These are phyloP conservation scores for Arthrobotrys entomopaga DNA, from an alignment of 2,329 filamentous ascomycete species.

Conservation along the genomic window DNA sequence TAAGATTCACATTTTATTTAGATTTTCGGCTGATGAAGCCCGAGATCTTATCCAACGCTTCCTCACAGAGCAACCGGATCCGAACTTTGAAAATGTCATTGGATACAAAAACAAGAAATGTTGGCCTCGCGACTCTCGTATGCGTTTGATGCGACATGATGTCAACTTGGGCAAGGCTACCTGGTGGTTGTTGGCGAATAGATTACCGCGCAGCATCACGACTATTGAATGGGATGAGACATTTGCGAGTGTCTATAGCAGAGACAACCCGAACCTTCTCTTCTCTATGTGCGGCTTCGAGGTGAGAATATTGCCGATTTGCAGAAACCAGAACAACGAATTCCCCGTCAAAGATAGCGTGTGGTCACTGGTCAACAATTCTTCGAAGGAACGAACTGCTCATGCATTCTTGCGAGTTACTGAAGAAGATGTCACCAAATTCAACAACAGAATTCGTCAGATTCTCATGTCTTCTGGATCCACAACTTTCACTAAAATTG, in stretches of 20 bases:
- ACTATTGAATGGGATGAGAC: slow-evolving; percentile 99
- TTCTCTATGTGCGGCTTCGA: slow-evolving; percentile 99
- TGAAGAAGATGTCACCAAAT: slow-evolving; percentile 97
- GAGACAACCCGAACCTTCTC: slow-evolving; percentile 94
- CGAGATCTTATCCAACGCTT: slow-evolving; percentile 96
- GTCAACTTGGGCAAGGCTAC: slow-evolving; percentile 97
- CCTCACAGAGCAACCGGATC: slow-evolving; percentile 96
- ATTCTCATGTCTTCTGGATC: slow-evolving; percentile 99
- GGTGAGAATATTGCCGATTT: slow-evolving; percentile 94
- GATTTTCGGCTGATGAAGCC: slow-evolving; percentile 93
- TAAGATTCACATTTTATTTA: slow-evolving; percentile 97
- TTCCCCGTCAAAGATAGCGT: slow-evolving; percentile 98
- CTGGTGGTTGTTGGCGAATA: slow-evolving; percentile 99
- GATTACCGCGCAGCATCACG: slow-evolving; percentile 90
- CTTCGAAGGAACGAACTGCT: slow-evolving; percentile 94
- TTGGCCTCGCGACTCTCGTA: slow-evolving; percentile 96
- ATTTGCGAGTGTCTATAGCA: slow-evolving; percentile 96
- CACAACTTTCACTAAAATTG: slow-evolving; percentile 99
- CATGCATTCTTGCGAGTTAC: slow-evolving; percentile 98
- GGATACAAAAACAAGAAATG: slow-evolving; percentile 99
- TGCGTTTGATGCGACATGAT: slow-evolving; percentile 98
- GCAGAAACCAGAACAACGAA: slow-evolving; percentile 92
- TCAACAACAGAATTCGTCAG: slow-evolving; percentile 98
- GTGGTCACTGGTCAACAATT: slow-evolving; percentile 96
- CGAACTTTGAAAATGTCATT: slow-evolving; percentile 99